phyloP scores from a whole-genome alignment of 179 eudicot genomes.

The Silene coronaria region DNA sequence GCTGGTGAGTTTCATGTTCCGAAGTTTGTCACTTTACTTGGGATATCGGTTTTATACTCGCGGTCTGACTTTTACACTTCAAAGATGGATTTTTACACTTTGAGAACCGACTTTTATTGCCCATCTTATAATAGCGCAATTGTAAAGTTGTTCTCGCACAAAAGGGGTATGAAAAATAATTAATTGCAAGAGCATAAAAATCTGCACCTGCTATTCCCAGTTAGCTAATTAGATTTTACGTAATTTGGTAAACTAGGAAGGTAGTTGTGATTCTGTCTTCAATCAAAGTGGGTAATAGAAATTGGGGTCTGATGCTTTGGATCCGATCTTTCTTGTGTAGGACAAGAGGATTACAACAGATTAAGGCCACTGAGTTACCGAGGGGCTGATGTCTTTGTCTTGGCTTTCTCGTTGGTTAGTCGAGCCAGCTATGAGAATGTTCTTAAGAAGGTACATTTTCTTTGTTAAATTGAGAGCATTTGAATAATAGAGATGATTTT shows the following conservation, averaged over 20 bases:
- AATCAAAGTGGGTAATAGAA: constrained; percentile 7
- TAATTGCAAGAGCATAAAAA: too few relatives aligned
- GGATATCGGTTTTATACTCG: background rate
- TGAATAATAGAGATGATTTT: background rate
- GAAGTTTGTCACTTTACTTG: background rate
- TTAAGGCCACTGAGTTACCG: constrained; percentile 90
- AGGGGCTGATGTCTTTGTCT: constrained; percentile 90
- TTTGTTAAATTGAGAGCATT: background rate
- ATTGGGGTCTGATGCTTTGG: background rate
- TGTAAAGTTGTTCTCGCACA: background rate
- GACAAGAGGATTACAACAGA: constrained; percentile 97
- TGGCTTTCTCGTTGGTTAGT: constrained; percentile 91
- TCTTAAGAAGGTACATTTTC: constrained; percentile 59
- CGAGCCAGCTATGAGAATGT: constrained; percentile 98
- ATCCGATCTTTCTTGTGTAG: constrained; percentile 27
- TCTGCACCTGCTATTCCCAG: background rate
- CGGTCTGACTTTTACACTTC: background rate
- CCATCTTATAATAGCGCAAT: background rate
- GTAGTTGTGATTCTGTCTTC: background rate
- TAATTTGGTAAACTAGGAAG: background rate
- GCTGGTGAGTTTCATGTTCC: constrained; percentile 53
- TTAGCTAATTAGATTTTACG: background rate
- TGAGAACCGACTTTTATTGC: background rate
- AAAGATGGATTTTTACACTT: background rate
- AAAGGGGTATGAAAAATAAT: too few relatives aligned